Percentiles rank a stretch among this genome's conserved stretches.
phyloP scores from a whole-genome alignment of 768 basidiomycete genomes.

The Leccinum truebloodii region DNA sequence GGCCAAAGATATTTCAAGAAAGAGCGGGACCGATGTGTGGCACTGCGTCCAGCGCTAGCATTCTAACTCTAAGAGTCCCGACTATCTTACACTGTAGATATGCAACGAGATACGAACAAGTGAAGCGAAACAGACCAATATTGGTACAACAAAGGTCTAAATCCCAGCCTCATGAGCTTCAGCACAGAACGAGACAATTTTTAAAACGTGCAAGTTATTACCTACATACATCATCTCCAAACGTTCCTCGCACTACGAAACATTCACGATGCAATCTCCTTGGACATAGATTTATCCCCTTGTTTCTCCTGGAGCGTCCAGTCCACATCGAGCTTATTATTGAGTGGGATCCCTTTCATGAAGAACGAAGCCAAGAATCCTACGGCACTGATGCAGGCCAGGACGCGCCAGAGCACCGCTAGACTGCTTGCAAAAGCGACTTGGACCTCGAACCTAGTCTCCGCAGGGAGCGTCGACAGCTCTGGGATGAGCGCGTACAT shows the following conservation, averaged over 20 bases:
- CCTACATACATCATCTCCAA: too few species aligned
- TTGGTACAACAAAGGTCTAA: background rate
- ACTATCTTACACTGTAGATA: too few species aligned
- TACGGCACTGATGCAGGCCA: constrained; percentile 35
- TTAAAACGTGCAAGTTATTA: too few species aligned
- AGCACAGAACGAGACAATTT: background rate
- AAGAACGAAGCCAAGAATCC: constrained; percentile 10
- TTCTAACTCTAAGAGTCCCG: too few species aligned
- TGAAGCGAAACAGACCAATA: background rate
- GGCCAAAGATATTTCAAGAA: too few species aligned
- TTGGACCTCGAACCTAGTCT: constrained; percentile 37
- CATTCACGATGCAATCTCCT: background rate
- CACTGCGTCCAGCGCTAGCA: too few species aligned
- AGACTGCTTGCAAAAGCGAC: constrained; percentile 45
- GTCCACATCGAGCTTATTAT: constrained; percentile 1
- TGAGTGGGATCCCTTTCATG: constrained; percentile 12
- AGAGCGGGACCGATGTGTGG: too few species aligned
- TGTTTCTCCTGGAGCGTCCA: constrained; percentile 3
- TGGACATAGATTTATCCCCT: background rate
- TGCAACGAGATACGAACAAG: background rate
- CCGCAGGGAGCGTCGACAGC: constrained; percentile 37
- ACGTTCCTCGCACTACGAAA: too few species aligned
- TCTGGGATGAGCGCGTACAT: constrained; percentile 48
- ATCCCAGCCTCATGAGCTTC: background rate
- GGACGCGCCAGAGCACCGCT: constrained; percentile 41